Conservation (phyloP, 805 yeast genomes). For the Starmerella powellii region DNA sequence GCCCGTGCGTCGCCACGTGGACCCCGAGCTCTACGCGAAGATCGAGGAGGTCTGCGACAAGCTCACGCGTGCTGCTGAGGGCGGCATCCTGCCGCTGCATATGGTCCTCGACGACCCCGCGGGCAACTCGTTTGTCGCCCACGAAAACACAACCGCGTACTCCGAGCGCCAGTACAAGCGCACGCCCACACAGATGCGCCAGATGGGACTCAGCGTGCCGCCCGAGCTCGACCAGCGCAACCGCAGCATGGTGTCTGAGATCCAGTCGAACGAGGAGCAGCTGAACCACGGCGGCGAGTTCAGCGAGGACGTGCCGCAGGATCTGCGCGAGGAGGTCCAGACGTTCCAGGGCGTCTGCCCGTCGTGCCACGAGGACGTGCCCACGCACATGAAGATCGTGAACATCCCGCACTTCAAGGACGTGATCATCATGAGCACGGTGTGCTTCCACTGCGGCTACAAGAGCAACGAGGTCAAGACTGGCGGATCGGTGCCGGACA, state of each 20-base stretch:
- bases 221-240: constrained; percentile 36
- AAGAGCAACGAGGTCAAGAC: constrained; percentile 96
- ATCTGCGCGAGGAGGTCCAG: constrained; percentile 80
- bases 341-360: constrained; percentile 89
- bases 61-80: constrained; percentile 49
- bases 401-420: constrained; percentile 97
- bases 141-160: constrained; percentile 80
- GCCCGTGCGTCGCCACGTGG: constrained; percentile 57
- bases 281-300: constrained; percentile 44
- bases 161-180: constrained; percentile 68
- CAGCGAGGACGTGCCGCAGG: constrained; percentile 56
- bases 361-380: constrained; percentile 68
- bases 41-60: constrained; percentile 55
- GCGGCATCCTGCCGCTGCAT: constrained; percentile 65
- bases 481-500: constrained; percentile 87
- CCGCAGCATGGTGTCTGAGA: constrained; percentile 26
- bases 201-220: constrained; percentile 47
- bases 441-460: constrained; percentile 85
- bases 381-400: constrained; percentile 92
- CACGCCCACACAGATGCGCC: constrained; percentile 77
- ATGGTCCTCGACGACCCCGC: constrained; percentile 82
- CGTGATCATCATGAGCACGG: constrained; percentile 90
- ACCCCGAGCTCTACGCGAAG: constrained; percentile 64
- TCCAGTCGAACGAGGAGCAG: constrained; percentile 24
- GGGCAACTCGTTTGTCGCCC: constrained; percentile 92